Evolutionary conservation across 2,329 filamentous ascomycete genomes (phyloP), one percentile per base, ranked within the genome.

Genomic region (Eutypella sp.): DNA sequence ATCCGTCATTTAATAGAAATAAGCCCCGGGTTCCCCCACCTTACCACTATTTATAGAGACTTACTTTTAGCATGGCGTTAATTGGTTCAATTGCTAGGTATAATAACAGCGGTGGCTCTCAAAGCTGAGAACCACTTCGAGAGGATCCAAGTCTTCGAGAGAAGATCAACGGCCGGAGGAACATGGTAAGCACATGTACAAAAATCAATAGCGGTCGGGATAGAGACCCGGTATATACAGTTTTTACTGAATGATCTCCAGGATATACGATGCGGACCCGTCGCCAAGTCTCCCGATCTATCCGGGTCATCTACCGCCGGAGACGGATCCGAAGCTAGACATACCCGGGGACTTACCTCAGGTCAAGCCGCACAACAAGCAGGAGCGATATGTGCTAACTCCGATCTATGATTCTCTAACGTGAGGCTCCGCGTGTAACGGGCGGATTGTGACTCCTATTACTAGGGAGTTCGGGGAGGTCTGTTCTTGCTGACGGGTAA

Each of bases 321-420:
- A 73, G 5, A 51, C 69, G 8, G 76, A 80, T 49, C 68, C 64
- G 19, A 71, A 72, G 0, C 40, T 79, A n/a, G 41, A 57, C 0
- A 64, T 75, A 6, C 75, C 76, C 0, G 40, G 53, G 1, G 54
- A 52, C n/a, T 59, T 78, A 0, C 74, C 75, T 0, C 51, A 51
- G 15, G 61, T 62, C 5, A 66, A 65, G 1, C 45, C 64, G 5
- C 73, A 73, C n/a, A 67, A 58, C 29, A 45, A 57, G 9, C 74
- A 73, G 46, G 66, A 77, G 37, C 60, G 74, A 37, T 79, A 66
- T 42, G 51, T 62, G 2, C 57, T 70, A 44, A 79, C 75, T 1
- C 75, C 76, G 0, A 70, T 79, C 3, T 80, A 80, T 47, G 61
- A 68, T 3, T 69, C 67, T 11, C 57, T 79, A 23, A 79, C 75